Evolutionary conservation across 805 yeast species (phyloP).

Genomic region (Metschnikowia kofuensis): DNA sequence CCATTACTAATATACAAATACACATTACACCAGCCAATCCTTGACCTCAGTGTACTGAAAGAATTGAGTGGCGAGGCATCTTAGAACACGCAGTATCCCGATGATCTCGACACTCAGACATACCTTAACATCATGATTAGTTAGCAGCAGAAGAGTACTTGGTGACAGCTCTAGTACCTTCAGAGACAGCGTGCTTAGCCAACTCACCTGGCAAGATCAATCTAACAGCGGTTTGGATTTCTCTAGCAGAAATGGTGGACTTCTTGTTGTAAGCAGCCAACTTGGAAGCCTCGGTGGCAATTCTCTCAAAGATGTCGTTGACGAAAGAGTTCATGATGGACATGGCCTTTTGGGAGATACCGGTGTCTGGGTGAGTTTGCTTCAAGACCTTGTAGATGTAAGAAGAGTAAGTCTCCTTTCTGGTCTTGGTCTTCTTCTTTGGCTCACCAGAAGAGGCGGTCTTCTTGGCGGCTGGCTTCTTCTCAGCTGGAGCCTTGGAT

Average conservation of each 20-base stretch:
- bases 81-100: constrained; percentile 18
- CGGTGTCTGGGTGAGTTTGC: constrained; percentile 40
- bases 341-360: constrained; percentile 40
- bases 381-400: constrained; percentile 39
- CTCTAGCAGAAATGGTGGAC: constrained; percentile 39
- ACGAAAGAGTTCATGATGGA: constrained; percentile 39
- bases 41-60: constrained; percentile 18
- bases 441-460: constrained; percentile 29
- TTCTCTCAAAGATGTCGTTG: constrained; percentile 37
- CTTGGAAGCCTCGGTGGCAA: constrained; percentile 37
- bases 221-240: constrained; percentile 38
- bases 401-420: constrained; percentile 39
- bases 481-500: constrained; percentile 39
- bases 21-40: constrained; percentile 21
- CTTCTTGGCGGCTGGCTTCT: constrained; percentile 40
- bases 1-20: constrained; percentile 25
- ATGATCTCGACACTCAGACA: constrained; percentile 10
- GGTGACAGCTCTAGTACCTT: constrained; percentile 40
- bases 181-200: constrained; percentile 40
- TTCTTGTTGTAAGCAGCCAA: constrained; percentile 41
- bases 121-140: constrained; percentile 20
- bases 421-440: constrained; percentile 36
- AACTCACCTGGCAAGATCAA: constrained; percentile 40
- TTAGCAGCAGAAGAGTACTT: constrained; percentile 39
- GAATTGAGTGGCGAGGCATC: constrained; percentile 12